These are phyloP conservation scores for Yamadazyma olivae DNA, from an alignment of 805 yeast species.

Conservation along the genomic window DNA sequence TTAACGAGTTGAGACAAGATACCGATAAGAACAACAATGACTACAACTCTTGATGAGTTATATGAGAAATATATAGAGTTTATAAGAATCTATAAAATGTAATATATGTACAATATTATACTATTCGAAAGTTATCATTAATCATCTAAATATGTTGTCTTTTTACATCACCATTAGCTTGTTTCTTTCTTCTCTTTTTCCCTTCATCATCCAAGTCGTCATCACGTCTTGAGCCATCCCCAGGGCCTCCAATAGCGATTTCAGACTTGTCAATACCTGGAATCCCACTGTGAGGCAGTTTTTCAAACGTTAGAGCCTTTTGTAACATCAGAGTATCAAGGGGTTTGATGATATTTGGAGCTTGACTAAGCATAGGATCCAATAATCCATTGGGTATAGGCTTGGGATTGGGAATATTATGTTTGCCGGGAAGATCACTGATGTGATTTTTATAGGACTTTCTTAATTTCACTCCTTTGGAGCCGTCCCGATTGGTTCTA, in stretches of 20 bases:
- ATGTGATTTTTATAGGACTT: slow-evolving; percentile 95
- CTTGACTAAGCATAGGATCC: slow-evolving; percentile 34
- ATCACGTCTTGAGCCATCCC: slow-evolving; percentile 32
- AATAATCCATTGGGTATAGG: slow-evolving; percentile 34
- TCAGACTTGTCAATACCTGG: slow-evolving; percentile 73
- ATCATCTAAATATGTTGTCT: slow-evolving; percentile 28
- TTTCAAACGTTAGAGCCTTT: slow-evolving; percentile 56
- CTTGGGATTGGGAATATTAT: slow-evolving; percentile 51
- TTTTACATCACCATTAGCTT: slow-evolving; percentile 32
- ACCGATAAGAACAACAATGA: background rate
- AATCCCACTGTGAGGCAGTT: slow-evolving; percentile 64
- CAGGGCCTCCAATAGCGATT: slow-evolving; percentile 58
- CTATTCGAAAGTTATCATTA: background rate
- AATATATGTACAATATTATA: background rate
- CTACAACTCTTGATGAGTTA: background rate
- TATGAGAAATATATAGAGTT: background rate
- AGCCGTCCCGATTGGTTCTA: slow-evolving; percentile 80
- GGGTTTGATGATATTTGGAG: slow-evolving; percentile 45
- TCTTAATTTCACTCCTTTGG: slow-evolving; percentile 88
- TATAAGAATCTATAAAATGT: background rate
- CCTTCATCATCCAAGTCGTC: slow-evolving; percentile 43
- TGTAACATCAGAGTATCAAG: slow-evolving; percentile 49
- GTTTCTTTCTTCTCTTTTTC: slow-evolving; percentile 33
- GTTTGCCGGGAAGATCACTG: slow-evolving; percentile 79
- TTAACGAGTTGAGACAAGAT: slow-evolving; percentile 17